These are phyloP conservation scores for Boletus reticuloceps DNA, from an alignment of 768 basidiomycete species.

Conservation along the genomic window DNA sequence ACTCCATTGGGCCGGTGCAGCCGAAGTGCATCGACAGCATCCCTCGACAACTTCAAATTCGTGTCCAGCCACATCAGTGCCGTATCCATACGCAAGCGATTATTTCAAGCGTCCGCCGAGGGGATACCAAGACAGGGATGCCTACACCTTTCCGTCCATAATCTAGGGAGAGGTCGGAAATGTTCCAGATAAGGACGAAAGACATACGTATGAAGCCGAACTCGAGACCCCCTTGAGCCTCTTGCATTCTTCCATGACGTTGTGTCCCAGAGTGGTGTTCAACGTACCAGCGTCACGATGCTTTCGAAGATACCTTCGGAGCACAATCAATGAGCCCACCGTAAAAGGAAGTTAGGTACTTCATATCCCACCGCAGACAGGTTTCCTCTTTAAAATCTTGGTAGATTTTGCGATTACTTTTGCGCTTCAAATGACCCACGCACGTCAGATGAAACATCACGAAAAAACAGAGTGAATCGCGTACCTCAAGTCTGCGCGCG, in stretches of 20 bases:
- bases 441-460: not conserved
- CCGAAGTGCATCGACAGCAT: no score
- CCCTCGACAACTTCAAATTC: no score
- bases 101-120: not conserved
- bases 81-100: no score
- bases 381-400: constrained; percentile 76
- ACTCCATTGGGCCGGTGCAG: no score
- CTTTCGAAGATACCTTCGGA: constrained; percentile 57
- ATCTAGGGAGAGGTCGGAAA: constrained; percentile 12
- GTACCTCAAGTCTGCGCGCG: constrained; percentile 67
- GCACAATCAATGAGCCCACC: not conserved
- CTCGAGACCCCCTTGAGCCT: constrained; percentile 51
- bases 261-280: constrained; percentile 48
- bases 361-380: constrained; percentile 52
- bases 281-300: constrained; percentile 53
- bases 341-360: not conserved
- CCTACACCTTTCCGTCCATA: constrained; percentile 19
- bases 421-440: constrained; percentile 45
- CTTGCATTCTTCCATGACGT: constrained; percentile 61
- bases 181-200: not conserved
- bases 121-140: not conserved
- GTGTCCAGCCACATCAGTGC: no score
- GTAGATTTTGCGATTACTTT: constrained; percentile 73
- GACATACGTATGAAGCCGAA: constrained; percentile 28
- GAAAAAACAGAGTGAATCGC: not conserved